Percentiles rank a stretch among this genome's conserved stretches.
These are phyloP conservation scores for Amylocystis lapponica DNA, from an alignment of 768 basidiomycete genomes.

Conservation along the genomic window DNA sequence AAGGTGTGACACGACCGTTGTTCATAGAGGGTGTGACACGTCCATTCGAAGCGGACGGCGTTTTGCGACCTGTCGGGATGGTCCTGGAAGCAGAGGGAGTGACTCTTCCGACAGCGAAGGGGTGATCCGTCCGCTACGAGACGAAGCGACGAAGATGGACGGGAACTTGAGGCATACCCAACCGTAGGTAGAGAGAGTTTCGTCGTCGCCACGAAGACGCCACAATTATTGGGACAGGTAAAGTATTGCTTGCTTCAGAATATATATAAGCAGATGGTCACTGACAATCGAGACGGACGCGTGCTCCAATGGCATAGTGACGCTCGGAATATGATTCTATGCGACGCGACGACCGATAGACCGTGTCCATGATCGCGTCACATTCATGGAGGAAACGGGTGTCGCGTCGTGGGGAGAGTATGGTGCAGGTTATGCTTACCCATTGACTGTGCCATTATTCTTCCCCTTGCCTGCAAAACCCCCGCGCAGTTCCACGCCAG, in stretches of 20 bases:
- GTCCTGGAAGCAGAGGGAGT: constrained; percentile 37
- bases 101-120: constrained; percentile 37
- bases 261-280: background rate
- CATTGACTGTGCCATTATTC: constrained; percentile 86
- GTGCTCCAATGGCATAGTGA: background rate
- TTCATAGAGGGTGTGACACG: constrained; percentile 27
- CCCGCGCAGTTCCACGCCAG: constrained; percentile 84
- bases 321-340: too few relatives aligned
- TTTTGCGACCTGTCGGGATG: constrained; percentile 42
- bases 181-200: constrained; percentile 81
- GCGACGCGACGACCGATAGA: too few relatives aligned
- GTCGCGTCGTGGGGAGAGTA: background rate
- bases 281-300: constrained; percentile 2
- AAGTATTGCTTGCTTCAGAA: constrained; percentile 73
- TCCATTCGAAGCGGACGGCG: constrained; percentile 41
- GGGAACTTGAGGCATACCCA: constrained; percentile 40
- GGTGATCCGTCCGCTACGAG: constrained; percentile 42
- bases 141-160: constrained; percentile 83
- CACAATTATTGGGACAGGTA: constrained; percentile 74
- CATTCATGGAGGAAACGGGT: background rate
- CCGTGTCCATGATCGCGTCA: too few relatives aligned
- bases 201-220: constrained; percentile 80
- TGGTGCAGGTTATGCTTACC: constrained; percentile 47
- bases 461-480: constrained; percentile 91
- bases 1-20: constrained; percentile 47